phyloP scores from a whole-genome alignment of 73 alveolate genomes.

The Paramecium sexaurelia region DNA sequence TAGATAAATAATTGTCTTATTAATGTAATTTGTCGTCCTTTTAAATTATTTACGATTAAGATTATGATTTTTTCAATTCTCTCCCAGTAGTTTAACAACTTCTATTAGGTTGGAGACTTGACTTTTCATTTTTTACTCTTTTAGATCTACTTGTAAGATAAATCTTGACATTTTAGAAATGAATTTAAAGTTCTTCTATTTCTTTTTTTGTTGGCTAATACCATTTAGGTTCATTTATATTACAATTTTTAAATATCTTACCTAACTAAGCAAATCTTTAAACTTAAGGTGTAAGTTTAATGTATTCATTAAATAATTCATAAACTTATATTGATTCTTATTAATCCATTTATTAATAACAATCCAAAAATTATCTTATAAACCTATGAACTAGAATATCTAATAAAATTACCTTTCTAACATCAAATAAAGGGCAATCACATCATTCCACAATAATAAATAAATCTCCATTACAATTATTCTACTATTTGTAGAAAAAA shows the following conservation, averaged over 20 bases:
- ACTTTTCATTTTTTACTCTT: slow-evolving; percentile 26
- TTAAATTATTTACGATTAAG: not conserved
- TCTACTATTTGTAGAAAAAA: not conserved
- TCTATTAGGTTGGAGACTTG: not conserved
- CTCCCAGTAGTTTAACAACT: slow-evolving; percentile 19
- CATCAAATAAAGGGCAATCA: slow-evolving; percentile 33
- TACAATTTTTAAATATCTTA: not conserved
- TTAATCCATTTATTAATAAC: slow-evolving; percentile 35
- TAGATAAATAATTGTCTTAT: not conserved
- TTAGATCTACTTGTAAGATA: slow-evolving; percentile 36
- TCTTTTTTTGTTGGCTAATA: slow-evolving; percentile 1
- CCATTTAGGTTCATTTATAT: slow-evolving; percentile 54
- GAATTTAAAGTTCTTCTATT: slow-evolving; percentile 29
- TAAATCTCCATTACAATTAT: slow-evolving; percentile 25
- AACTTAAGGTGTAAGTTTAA: slow-evolving; percentile 7
- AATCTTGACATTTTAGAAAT: slow-evolving; percentile 38
- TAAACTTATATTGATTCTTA: slow-evolving; percentile 20
- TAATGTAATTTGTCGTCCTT: not conserved
- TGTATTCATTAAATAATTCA: slow-evolving; percentile 50
- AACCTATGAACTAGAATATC: slow-evolving; percentile 35
- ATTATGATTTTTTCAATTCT: slow-evolving; percentile 1
- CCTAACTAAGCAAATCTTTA: not conserved
- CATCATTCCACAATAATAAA: slow-evolving; percentile 49
- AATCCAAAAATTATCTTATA: slow-evolving; percentile 26
- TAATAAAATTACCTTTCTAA: not conserved